A percentile compares a stretch with the other conserved stretches of the same genome.
phyloP scores from a whole-genome alignment of 2,329 filamentous ascomycete species.

The Aspergillus novofumigatus region DNA sequence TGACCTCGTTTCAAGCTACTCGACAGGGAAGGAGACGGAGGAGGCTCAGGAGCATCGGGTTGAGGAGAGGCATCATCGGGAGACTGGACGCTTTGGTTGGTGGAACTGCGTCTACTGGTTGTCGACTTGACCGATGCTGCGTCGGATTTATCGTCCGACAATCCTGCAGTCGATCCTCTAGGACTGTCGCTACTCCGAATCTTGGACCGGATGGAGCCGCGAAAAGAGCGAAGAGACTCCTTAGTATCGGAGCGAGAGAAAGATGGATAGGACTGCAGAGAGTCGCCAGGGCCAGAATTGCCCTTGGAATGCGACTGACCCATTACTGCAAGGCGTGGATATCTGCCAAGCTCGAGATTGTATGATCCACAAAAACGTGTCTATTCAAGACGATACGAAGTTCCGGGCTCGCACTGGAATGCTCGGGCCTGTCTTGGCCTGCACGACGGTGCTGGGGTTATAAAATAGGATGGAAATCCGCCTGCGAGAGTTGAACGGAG shows the following conservation, averaged over 20 bases:
- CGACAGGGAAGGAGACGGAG: slow-evolving; percentile 84
- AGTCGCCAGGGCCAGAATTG: slow-evolving; percentile 55
- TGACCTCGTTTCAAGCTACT: slow-evolving; percentile 68
- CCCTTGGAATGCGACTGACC: slow-evolving; percentile 52
- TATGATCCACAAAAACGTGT: slow-evolving; percentile 20
- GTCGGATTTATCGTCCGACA: slow-evolving; percentile 68
- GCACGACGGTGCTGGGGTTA: slow-evolving; percentile 15
- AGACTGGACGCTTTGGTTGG: slow-evolving; percentile 25
- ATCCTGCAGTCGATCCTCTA: slow-evolving; percentile 63
- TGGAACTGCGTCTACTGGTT: slow-evolving; percentile 46
- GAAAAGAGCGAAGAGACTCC: slow-evolving; percentile 82
- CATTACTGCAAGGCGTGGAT: slow-evolving; percentile 38
- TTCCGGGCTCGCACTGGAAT: slow-evolving; percentile 25
- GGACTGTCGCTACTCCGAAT: slow-evolving; percentile 74
- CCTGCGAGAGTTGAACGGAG: neutral
- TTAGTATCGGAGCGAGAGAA: slow-evolving; percentile 91
- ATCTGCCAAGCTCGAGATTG: slow-evolving; percentile 28
- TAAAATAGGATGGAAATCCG: slow-evolving; percentile 13
- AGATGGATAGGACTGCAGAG: slow-evolving; percentile 81
- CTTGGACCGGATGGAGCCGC: slow-evolving; percentile 77
- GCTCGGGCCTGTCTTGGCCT: slow-evolving; percentile 23
- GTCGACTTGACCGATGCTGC: slow-evolving; percentile 69
- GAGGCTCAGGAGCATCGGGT: slow-evolving; percentile 55
- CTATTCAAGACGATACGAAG: slow-evolving; percentile 20
- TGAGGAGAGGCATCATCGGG: slow-evolving; percentile 44